Percentiles rank a stretch among this genome's conserved stretches.
Evolutionary conservation across 1,139 yeast species (phyloP).

Genomic region (Pneumocystis oryctolagi): DNA sequence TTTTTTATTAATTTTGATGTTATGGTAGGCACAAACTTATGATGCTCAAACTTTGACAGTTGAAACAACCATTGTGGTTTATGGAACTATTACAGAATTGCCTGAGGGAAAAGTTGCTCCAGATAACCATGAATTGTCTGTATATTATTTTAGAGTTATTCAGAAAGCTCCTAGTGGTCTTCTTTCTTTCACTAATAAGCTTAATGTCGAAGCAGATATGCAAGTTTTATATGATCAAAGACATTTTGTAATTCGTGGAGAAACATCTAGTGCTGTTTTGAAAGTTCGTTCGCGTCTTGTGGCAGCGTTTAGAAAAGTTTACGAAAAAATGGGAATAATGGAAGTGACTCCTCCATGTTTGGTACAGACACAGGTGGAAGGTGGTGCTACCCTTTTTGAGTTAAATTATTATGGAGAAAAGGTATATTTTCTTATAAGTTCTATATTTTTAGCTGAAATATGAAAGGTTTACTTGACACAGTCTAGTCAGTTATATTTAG

Average conservation of each 20-base stretch:
- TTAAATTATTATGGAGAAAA: conserved; percentile 84
- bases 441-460: not conserved
- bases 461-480: conserved; percentile 84
- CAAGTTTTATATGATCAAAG: conserved; percentile 84
- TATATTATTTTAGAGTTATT: conserved; percentile 73
- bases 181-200: conserved; percentile 85
- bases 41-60: conserved; percentile 72
- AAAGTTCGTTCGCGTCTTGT: conserved; percentile 79
- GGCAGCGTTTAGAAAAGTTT: conserved; percentile 60
- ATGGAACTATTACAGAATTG: conserved; percentile 64
- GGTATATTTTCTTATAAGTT: not conserved
- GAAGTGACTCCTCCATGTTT: conserved; percentile 99
- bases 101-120: conserved; percentile 98
- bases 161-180: conserved; percentile 96
- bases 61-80: conserved; percentile 68
- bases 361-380: conserved; percentile 99
- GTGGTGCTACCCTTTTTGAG: conserved; percentile 90
- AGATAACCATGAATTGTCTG: conserved; percentile 88
- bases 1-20: not conserved
- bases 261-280: conserved; percentile 84
- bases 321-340: conserved; percentile 53
- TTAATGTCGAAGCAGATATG: conserved; percentile 74
- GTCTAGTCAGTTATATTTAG: conserved; percentile 91
- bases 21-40: conserved; percentile 53
- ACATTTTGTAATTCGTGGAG: conserved; percentile 90